Conservation (phyloP, 768 basidiomycete species). For the Tremella mesenterica region DNA sequence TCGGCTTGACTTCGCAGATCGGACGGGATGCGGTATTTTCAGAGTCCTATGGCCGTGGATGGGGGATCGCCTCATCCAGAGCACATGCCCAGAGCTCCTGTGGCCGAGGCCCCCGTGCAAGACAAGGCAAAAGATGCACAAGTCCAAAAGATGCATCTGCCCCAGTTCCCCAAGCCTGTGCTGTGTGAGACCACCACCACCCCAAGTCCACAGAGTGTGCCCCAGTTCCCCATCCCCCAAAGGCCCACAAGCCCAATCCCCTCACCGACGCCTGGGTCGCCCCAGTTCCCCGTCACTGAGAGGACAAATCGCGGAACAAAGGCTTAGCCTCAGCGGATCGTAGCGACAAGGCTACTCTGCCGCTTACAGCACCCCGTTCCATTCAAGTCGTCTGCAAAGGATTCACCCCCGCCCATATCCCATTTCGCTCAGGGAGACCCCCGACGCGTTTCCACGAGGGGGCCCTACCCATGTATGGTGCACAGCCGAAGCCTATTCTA, state of each 20-base stretch:
- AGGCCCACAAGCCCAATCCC: no score
- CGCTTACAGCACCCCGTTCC: slow-evolving; percentile 66
- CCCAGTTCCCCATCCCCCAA: no score
- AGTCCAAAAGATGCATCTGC: no score
- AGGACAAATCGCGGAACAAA: slow-evolving; percentile 61
- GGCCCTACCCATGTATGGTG: slow-evolving; percentile 55
- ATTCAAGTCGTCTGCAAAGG: slow-evolving; percentile 72
- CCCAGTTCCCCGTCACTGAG: neutral
- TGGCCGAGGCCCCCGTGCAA: no score
- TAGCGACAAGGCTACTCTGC: slow-evolving; percentile 72
- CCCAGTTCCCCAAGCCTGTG: no score
- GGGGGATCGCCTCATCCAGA: no score
- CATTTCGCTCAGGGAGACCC: slow-evolving; percentile 53
- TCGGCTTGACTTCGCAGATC: slow-evolving; percentile 28
- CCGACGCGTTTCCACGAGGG: slow-evolving; percentile 52
- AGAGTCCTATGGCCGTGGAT: slow-evolving; percentile 32
- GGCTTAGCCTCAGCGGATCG: slow-evolving; percentile 69
- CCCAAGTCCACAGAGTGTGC: no score
- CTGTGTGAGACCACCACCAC: no score
- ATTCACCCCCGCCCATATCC: slow-evolving; percentile 64
- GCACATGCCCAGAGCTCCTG: no score
- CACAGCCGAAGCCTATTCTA: slow-evolving; percentile 62
- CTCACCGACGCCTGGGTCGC: no score
- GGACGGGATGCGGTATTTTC: slow-evolving; percentile 33
- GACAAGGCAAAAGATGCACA: no score